These are phyloP conservation scores for Candida lessepsii DNA, from an alignment of 805 yeast species.

Conservation along the genomic window DNA sequence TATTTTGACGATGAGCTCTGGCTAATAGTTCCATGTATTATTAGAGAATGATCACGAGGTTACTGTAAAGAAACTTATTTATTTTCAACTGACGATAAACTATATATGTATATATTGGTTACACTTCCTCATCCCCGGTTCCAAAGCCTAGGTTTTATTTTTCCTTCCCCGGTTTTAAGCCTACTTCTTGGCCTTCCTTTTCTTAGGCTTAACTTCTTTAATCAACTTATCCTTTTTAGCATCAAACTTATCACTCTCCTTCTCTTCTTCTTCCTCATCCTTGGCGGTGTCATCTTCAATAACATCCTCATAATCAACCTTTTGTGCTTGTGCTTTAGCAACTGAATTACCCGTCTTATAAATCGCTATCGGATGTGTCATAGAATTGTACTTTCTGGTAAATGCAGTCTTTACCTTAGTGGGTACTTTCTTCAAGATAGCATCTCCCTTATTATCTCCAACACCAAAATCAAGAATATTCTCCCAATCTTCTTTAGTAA, in stretches of 20 bases:
- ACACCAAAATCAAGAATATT: constrained; percentile 78
- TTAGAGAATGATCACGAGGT: too few species aligned
- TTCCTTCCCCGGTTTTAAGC: too few species aligned
- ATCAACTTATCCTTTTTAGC: constrained; percentile 60
- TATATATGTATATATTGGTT: too few species aligned
- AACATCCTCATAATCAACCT: constrained; percentile 72
- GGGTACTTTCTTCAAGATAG: constrained; percentile 58
- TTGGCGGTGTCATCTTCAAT: constrained; percentile 56
- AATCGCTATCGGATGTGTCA: constrained; percentile 81
- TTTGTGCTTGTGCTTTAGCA: constrained; percentile 23
- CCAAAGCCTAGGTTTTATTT: too few species aligned
- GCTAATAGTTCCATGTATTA: too few species aligned
- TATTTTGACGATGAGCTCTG: too few species aligned
- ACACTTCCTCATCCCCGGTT: too few species aligned
- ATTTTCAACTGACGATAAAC: too few species aligned
- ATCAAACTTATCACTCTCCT: constrained; percentile 47
- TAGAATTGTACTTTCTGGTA: constrained; percentile 78
- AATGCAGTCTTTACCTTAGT: constrained; percentile 81
- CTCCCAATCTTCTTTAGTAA: constrained; percentile 94
- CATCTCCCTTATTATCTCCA: constrained; percentile 48
- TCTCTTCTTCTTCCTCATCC: constrained; percentile 43
- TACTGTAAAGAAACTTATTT: too few species aligned
- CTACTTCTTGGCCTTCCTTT: constrained; percentile 7
- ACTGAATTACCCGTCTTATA: constrained; percentile 69
- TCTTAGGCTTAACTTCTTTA: constrained; percentile 47